Base-by-base conservation (phyloP, 192 early-diverging fungal species). In the Coemansia sp. region DNA sequence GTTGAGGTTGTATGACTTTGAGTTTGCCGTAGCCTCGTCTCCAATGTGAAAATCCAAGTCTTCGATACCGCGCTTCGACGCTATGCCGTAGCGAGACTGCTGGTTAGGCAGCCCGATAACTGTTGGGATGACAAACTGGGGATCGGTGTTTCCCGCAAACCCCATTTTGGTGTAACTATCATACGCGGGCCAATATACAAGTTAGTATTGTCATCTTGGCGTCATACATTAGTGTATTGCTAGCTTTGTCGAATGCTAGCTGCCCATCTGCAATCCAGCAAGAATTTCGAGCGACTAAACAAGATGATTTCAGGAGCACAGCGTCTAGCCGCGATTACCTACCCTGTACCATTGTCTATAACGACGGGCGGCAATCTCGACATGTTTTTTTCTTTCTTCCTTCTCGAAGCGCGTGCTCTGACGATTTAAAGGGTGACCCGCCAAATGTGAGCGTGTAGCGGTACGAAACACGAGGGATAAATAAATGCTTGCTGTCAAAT, bases 281-380 rank as follows among this genome's bases (percentile, higher is more conserved):
- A 20, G 5, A n/a, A 22, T 46, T 20, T 8, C 43, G n/a, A n/a
- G 43, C 6, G 43, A 46, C 22, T 46, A 24, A 2, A 46, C 43
- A 46, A 19, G 22, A 19, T 17, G 40, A 17, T 14, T 14, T 41
- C 40, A 10, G 15, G 22, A 43, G 24, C 41, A 27, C 59, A 19
- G 19, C 19, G 35, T 5, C 15, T 53, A 38, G 59, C 11, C 20
- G 29, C 43, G 43, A 51, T 37, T 37, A 83, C 80, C 17, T 83
- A 96, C 94, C 96, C 96, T 36, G 96, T 98, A 70, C 96, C 96
- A 86, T 98, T 98, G 86, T 98, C 96, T 74, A 98, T 96, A 73
- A 98, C 93, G 41, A 98, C 93, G 36, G 94, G 87, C 64, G 94
- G 89, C 11, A 83, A 63, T 65, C 45, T 77, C 25, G 75, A 71